Percentiles rank a stretch among this genome's conserved stretches.
Conservation (phyloP, 2,329 filamentous ascomycete genomes). For the Aspergillus ochraceoroseus region DNA sequence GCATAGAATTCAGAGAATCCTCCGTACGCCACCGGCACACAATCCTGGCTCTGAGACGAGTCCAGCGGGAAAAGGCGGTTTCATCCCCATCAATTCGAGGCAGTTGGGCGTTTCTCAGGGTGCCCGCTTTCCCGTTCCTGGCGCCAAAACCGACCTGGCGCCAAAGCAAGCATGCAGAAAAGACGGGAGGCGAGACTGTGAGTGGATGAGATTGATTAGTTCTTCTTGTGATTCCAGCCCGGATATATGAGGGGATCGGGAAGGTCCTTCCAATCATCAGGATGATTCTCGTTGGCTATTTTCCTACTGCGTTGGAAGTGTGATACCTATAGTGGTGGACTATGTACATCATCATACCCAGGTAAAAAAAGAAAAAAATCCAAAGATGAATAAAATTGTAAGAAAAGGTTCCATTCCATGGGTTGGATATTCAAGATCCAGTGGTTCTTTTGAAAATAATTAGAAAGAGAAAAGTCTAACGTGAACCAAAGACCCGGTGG, state of each 20-base stretch:
- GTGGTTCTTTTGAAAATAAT: constrained; percentile 5
- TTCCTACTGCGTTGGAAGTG: too few species aligned
- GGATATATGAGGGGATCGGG: not conserved
- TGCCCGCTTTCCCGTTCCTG: constrained; percentile 20
- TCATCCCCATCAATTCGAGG: constrained; percentile 19
- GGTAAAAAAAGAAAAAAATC: too few species aligned
- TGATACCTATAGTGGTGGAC: too few species aligned
- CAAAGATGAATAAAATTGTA: too few species aligned
- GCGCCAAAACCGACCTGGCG: constrained; percentile 14
- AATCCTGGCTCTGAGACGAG: constrained; percentile 14
- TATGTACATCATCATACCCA: too few species aligned
- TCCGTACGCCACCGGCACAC: too few species aligned
- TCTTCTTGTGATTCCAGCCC: not conserved
- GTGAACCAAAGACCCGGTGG: not conserved
- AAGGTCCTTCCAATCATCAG: constrained; percentile 4
- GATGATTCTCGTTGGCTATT: not conserved
- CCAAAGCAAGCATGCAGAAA: constrained; percentile 5
- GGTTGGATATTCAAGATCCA: not conserved
- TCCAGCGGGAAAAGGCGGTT: constrained; percentile 14
- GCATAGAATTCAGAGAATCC: not conserved
- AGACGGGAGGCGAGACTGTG: not conserved
- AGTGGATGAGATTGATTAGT: constrained; percentile 11
- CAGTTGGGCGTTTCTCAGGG: constrained; percentile 19
- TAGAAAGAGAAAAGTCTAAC: not conserved
- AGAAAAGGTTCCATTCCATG: too few species aligned